Percentiles rank a stretch among this genome's conserved stretches.
Evolutionary conservation across 2,329 filamentous ascomycete species (phyloP).

Genomic region (Beauveria sp.): DNA sequence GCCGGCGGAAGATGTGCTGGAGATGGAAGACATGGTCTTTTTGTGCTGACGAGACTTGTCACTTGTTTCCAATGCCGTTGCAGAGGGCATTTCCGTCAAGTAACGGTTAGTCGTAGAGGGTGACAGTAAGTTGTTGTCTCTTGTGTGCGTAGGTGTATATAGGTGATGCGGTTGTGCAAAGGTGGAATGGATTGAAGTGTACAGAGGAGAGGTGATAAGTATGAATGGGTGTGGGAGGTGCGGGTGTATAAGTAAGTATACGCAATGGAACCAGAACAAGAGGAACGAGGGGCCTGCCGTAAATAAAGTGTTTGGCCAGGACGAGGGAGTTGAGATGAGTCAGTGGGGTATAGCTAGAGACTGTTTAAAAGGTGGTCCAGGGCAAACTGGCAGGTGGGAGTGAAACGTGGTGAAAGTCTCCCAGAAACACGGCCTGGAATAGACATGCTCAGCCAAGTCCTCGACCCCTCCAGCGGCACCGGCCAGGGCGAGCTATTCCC

Average conservation of each 20-base stretch:
- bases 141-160: neutral
- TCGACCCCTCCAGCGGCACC: conserved; percentile 1
- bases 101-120: neutral
- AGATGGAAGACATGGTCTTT: conserved; percentile 8
- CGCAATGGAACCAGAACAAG: neutral
- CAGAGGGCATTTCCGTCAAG: conserved; percentile 6
- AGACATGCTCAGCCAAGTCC: conserved; percentile 3
- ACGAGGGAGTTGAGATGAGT: conserved; percentile 10
- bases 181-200: neutral
- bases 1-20: conserved; percentile 8
- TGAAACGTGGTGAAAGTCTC: conserved; percentile 8
- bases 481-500: conserved; percentile 3
- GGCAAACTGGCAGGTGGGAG: conserved; percentile 4
- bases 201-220: neutral
- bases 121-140: neutral
- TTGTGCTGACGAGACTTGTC: neutral
- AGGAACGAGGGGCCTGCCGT: conserved; percentile 1
- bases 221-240: neutral
- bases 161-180: neutral
- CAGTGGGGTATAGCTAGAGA: conserved; percentile 3
- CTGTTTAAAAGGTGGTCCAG: conserved; percentile 11
- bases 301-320: conserved; percentile 9
- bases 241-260: conserved; percentile 9
- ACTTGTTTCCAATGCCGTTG: neutral
- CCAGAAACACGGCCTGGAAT: conserved; percentile 4